Conservation (phyloP, 495 filamentous ascomycete genomes). For the Alectoria sarmentosa region DNA sequence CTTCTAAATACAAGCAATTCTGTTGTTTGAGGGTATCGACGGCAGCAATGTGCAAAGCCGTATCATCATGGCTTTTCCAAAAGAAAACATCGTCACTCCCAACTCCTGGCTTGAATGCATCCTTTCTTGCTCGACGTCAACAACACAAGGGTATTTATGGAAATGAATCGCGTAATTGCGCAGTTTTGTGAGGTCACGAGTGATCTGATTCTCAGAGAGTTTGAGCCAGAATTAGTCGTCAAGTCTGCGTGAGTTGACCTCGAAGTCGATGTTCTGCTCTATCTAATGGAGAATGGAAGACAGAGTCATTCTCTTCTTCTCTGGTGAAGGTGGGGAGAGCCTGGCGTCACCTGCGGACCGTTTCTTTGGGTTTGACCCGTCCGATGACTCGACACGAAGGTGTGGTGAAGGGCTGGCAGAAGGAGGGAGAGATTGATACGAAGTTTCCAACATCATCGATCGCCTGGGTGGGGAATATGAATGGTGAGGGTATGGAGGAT, state of each 20-base stretch:
- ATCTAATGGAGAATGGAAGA: constrained; percentile 7
- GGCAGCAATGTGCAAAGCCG: neutral
- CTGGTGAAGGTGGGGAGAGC: constrained; percentile 5
- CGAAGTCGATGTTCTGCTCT: neutral
- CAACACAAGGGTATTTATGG: neutral
- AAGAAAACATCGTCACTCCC: neutral
- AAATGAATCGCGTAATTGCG: neutral
- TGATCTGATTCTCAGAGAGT: neutral
- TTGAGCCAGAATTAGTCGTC: neutral
- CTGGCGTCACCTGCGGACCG: constrained; percentile 9
- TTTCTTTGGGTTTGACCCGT: neutral
- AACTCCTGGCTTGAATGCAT: neutral
- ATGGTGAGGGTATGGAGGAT: neutral
- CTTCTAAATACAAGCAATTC: neutral
- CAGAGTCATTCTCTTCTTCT: constrained; percentile 15
- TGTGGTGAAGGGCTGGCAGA: neutral
- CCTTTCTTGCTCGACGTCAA: neutral
- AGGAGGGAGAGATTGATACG: neutral
- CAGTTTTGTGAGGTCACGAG: neutral
- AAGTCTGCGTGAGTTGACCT: neutral
- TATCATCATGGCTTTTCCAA: neutral
- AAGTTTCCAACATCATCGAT: neutral
- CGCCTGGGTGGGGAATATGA: neutral
- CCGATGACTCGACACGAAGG: neutral
- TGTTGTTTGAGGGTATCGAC: neutral